These are phyloP conservation scores for Chlamydomonas incerta DNA, from an alignment of 139 green algal genomes.

Conservation along the genomic window DNA sequence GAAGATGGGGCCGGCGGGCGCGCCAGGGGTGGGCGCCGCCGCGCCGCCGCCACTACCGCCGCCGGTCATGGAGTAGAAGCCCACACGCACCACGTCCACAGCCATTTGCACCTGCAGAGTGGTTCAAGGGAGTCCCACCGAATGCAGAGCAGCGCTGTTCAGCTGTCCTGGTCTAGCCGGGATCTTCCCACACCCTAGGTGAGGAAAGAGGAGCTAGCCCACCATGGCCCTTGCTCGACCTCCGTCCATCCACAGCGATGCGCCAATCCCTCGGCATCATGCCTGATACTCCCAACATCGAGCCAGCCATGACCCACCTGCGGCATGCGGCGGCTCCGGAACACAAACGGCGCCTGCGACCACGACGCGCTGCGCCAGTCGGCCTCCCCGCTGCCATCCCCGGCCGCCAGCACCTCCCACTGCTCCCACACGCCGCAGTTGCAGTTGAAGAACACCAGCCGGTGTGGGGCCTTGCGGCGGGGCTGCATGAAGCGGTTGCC, in stretches of 20 bases:
- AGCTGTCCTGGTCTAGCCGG: too few relatives aligned
- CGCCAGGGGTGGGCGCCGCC: conserved; percentile 37
- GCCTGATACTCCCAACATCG: too few relatives aligned
- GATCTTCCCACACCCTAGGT: too few relatives aligned
- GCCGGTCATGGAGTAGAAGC: conserved; percentile 6
- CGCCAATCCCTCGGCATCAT: too few relatives aligned
- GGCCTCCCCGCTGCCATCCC: too few relatives aligned
- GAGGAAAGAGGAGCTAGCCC: too few relatives aligned
- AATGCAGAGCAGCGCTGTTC: too few relatives aligned
- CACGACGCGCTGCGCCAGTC: conserved; percentile 48
- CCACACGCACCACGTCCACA: conserved; percentile 64
- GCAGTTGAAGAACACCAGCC: conserved; percentile 77
- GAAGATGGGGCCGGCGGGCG: background rate
- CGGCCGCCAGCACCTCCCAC: conserved; percentile 64
- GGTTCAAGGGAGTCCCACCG: too few relatives aligned
- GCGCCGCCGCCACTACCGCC: conserved; percentile 13
- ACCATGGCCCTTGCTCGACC: too few relatives aligned
- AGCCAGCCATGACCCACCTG: conserved; percentile 26
- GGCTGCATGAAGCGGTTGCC: conserved; percentile 79
- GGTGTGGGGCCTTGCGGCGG: conserved; percentile 61
- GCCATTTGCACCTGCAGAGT: conserved; percentile 27
- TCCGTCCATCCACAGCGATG: too few relatives aligned
- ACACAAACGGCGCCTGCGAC: conserved; percentile 44
- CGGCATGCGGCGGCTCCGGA: conserved; percentile 67
- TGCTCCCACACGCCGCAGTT: conserved; percentile 85